Conservation (phyloP, 805 yeast species). For the Yamadazyma philogaea region DNA sequence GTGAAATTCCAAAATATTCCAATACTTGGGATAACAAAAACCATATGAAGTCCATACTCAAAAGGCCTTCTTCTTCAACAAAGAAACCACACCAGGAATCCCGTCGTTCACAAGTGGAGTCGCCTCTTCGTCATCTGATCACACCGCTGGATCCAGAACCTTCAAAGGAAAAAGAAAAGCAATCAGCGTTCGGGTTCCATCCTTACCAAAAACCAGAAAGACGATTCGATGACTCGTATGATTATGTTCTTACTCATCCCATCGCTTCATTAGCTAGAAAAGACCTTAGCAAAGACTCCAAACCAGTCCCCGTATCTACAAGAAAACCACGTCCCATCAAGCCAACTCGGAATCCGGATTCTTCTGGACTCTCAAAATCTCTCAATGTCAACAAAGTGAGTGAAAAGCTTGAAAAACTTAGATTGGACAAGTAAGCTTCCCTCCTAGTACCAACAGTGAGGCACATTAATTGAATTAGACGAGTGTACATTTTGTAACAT, state of each 20-base stretch:
- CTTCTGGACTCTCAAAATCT: conserved; percentile 7
- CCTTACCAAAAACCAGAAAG: conserved; percentile 26
- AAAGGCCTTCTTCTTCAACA: background rate
- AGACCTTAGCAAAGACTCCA: background rate
- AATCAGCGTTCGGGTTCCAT: conserved; percentile 16
- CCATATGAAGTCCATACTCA: conserved; percentile 4
- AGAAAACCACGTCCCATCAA: background rate
- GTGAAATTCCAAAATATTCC: conserved; percentile 6
- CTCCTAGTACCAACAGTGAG: too few species aligned
- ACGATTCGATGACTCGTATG: conserved; percentile 25
- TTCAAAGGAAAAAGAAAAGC: conserved; percentile 8
- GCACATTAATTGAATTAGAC: background rate
- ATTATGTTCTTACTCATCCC: conserved; percentile 29
- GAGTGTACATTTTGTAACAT: background rate
- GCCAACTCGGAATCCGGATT: background rate
- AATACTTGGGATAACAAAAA: conserved; percentile 27
- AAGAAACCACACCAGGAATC: background rate
- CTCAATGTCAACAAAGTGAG: conserved; percentile 12
- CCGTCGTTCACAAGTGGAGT: background rate
- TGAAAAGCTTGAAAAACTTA: conserved; percentile 12
- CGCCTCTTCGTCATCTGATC: background rate
- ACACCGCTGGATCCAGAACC: background rate
- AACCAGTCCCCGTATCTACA: background rate
- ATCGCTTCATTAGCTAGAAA: conserved; percentile 7
- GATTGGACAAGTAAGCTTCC: conserved; percentile 2